phyloP scores from a whole-genome alignment of 2,329 filamentous ascomycete species.

The Ploettnerulaceae sp. region DNA sequence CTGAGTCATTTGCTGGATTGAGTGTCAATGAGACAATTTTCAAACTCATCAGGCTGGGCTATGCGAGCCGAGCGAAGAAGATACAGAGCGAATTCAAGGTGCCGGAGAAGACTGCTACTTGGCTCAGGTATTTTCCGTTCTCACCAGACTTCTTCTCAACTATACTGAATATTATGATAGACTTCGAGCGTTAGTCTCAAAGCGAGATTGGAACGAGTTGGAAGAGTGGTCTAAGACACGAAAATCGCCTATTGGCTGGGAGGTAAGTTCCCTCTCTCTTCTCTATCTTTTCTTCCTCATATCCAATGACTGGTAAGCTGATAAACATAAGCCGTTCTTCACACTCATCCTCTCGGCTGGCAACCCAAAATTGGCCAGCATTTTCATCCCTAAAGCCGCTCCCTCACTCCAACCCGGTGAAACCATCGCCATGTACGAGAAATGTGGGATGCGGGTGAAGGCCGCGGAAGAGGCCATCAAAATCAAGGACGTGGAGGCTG shows the following conservation, averaged over 20 bases:
- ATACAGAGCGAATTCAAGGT: conserved; percentile 91
- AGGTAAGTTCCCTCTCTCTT: conserved; percentile 36
- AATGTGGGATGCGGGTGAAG: conserved; percentile 83
- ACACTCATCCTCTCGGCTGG: conserved; percentile 84
- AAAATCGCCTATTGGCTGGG: conserved; percentile 94
- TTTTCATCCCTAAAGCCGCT: conserved; percentile 82
- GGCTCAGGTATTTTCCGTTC: conserved; percentile 52
- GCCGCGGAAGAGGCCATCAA: conserved; percentile 89
- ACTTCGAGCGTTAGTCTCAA: conserved; percentile 80
- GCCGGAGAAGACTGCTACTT: conserved; percentile 84
- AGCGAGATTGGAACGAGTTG: conserved; percentile 86
- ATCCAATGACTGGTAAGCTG: background rate
- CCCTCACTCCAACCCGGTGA: conserved; percentile 56
- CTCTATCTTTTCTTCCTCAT: background rate
- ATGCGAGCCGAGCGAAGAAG: conserved; percentile 80
- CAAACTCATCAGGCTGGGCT: conserved; percentile 76
- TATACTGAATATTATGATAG: conserved; percentile 38
- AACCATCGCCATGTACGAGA: conserved; percentile 88
- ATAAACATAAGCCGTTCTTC: conserved; percentile 65
- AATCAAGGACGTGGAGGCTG: conserved; percentile 70
- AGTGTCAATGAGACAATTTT: conserved; percentile 90
- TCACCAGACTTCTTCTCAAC: background rate
- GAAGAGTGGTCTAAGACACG: conserved; percentile 74
- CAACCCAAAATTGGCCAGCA: conserved; percentile 77
- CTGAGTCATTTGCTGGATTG: conserved; percentile 71